phyloP scores from a whole-genome alignment of 495 filamentous ascomycete genomes.

The Emericellopsis terricola region DNA sequence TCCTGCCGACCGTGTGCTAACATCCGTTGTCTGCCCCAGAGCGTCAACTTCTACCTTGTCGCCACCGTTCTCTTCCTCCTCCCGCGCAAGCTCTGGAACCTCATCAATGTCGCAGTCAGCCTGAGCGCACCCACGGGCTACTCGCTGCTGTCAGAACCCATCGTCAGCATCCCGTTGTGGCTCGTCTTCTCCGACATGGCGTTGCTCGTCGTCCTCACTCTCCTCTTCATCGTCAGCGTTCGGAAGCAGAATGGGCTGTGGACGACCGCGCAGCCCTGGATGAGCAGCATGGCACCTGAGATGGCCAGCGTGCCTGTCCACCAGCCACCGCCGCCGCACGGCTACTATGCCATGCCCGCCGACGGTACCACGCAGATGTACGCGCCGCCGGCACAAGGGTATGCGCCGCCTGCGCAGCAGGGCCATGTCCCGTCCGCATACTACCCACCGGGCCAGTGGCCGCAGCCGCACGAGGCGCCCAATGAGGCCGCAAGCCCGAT shows the following conservation, averaged over 20 bases:
- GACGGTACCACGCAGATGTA: no score
- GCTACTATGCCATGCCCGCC: no score
- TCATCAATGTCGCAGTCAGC: background rate
- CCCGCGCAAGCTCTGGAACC: background rate
- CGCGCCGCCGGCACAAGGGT: no score
- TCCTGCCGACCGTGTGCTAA: background rate
- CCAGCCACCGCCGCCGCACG: no score
- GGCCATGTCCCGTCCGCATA: no score
- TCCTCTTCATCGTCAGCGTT: background rate
- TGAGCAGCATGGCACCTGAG: no score
- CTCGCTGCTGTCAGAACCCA: background rate
- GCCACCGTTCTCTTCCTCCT: background rate
- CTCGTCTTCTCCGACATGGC: background rate
- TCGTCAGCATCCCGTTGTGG: background rate
- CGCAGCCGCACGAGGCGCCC: no score
- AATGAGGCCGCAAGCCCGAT: no score
- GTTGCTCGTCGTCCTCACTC: background rate
- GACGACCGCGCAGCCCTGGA: background rate
- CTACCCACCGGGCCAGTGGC: no score
- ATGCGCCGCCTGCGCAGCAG: no score
- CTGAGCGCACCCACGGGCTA: background rate
- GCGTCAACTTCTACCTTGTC: background rate
- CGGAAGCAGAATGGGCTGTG: background rate
- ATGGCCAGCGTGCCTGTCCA: no score
- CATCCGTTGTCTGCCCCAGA: background rate